Base-by-base conservation (phyloP, 176 grass and related monocot species). In the Phyllostachys edulis region DNA sequence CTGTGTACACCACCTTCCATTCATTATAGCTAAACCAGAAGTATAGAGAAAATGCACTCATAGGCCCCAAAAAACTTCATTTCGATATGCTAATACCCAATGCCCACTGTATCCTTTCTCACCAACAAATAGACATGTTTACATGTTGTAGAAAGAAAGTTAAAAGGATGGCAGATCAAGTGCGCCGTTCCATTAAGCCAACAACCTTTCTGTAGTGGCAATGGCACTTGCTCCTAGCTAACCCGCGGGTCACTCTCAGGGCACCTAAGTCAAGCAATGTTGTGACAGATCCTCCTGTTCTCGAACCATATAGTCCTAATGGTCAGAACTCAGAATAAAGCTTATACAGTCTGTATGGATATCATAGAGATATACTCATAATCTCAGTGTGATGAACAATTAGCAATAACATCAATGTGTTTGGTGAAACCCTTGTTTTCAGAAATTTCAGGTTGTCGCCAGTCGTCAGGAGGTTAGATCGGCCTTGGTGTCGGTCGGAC, bases 181-280 rank as follows among this genome's bases (percentile, higher is more conserved):
- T 89, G 76, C 49, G 9, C 10, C 14, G 5, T 74, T 82, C 55
- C 23, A 81, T 82, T 77, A 62, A 61, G 63, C 0, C 61, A 62
- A 61, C 24, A 77, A 71, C 42, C 64, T 85, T 45, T 82, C 54
- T 70, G 9, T 77, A 65, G 78, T 81, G 78, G 78, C 42, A 63
- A 27, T 2, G 38, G 56, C 83, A 82, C 83, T 86, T 57, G 1
- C 26, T 66, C 52, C 45, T 18, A 36, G 8, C 36, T 38, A 46
- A 34, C 2, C 52, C 50, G 51, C 12, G 6, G 38, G 61, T 76
- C 71, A 63, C 39, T 2, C 1, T 79, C 9, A 63, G 76, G 14
- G 40, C 76, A 79, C 8, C 8, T 2, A 65, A 46, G 41, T 45
- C 57, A 62, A 79, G 42, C 62, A 52, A 52, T 52, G 44, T 9